Base-by-base conservation (phyloP, 2,329 filamentous ascomycete genomes). In the Nannizziopsis barbatae region DNA sequence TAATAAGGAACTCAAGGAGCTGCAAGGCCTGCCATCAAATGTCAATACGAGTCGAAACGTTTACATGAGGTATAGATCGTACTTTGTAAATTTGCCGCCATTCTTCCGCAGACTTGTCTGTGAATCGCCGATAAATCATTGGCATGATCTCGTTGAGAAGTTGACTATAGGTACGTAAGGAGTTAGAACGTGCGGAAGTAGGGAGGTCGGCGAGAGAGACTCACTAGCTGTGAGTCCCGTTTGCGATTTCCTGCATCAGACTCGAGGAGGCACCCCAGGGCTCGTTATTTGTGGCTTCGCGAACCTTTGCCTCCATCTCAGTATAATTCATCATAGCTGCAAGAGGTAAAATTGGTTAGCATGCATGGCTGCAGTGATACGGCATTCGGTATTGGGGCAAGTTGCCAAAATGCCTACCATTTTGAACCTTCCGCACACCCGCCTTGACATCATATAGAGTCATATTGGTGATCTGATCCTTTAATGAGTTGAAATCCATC, bases 31-130 rank as follows among this genome's bases (percentile, higher is more conserved):
- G 52, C 18, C 9, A 4, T 46, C 17, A 17, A 18, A 14, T 12
- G 30, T 22, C 14, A 41, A 14, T 47, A n/a, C 22, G n/a, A 40
- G 22, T 18, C 14, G 5, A 14, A 41, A 20, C 12, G 3, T 11
- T 22, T 40, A 18, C 5, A 5, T 42, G 7, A 10, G 9, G 18
- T 30, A 40, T 22, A 5, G 18, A 39, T 36, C 38, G 50, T 60
- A 87, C 84, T 75, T 98, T 98, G 77, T 98, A 98, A 63, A 98
- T 98, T 68, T 98, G 92, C 57, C 92, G 80, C 92, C 92, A 98
- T 71, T 98, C 92, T 65, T 98, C 92, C 49, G 92, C 90, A 6
- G 88, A 78, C 74, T 98, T 98, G 66, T 98, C 92, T 52, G 92
- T 98, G 68, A 98, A 98, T 56, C 92, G 86, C 62, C 93, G 92